These are phyloP conservation scores for Kuraishia ogatae DNA, from an alignment of 805 yeast species.

Conservation along the genomic window DNA sequence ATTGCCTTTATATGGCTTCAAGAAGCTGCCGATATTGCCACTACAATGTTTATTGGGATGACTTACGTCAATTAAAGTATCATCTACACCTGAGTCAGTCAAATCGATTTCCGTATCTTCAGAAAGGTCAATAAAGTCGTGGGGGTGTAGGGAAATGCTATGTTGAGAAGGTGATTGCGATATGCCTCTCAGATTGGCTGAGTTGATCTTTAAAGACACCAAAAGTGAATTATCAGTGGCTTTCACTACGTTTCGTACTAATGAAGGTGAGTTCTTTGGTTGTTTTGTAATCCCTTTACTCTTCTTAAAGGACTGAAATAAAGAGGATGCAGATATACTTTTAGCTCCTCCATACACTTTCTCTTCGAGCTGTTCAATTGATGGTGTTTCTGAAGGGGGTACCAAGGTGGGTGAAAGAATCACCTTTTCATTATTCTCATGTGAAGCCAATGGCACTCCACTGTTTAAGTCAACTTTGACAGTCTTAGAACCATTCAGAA, in stretches of 20 bases:
- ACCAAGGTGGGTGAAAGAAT: neutral
- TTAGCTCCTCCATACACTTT: neutral
- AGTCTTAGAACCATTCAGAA: neutral
- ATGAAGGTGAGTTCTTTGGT: neutral
- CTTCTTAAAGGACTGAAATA: neutral
- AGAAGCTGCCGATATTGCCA: neutral
- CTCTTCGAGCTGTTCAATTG: neutral
- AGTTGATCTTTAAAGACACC: neutral
- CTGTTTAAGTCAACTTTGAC: neutral
- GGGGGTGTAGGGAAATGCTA: neutral
- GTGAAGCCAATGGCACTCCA: neutral
- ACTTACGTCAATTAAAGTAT: too few relatives aligned
- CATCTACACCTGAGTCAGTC: neutral
- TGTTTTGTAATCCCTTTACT: neutral
- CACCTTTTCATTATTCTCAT: too few relatives aligned
- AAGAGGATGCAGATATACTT: neutral
- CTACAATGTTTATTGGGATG: neutral
- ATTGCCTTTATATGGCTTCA: neutral
- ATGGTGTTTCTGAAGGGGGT: neutral
- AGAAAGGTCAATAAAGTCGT: neutral
- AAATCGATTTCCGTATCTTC: neutral
- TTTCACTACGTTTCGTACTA: neutral
- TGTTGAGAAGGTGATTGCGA: neutral
- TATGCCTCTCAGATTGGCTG: neutral
- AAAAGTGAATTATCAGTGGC: neutral